phyloP scores from a whole-genome alignment of 1,284 basidiomycete species.

The Cutaneotrichosporon sp. region DNA sequence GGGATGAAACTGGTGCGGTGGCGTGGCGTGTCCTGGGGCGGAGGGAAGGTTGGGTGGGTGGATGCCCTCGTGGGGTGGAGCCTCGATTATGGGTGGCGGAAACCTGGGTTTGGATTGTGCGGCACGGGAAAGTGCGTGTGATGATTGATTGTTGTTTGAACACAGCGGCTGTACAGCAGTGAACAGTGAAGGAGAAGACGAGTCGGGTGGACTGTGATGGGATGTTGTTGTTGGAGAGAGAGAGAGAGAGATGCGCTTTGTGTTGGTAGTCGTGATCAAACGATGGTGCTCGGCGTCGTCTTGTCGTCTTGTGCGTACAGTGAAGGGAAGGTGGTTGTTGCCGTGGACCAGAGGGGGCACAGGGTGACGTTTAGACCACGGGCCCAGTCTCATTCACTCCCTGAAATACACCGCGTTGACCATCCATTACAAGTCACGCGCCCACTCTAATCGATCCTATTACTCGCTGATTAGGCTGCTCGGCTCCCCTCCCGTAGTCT shows the following conservation, averaged over 20 bases:
- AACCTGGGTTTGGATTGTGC: background rate
- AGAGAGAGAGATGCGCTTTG: no score
- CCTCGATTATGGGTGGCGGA: background rate
- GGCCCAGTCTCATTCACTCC: background rate
- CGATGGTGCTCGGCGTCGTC: no score
- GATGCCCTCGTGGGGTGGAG: background rate
- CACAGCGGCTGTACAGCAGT: no score
- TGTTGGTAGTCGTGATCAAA: no score
- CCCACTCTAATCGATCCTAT: background rate
- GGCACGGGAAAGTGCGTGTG: background rate
- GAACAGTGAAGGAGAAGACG: no score
- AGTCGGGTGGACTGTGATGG: no score
- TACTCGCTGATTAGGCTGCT: background rate
- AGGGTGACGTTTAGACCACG: background rate
- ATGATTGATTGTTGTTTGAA: background rate
- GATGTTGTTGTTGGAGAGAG: no score
- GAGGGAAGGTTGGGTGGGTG: background rate
- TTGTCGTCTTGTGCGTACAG: no score
- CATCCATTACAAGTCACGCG: background rate
- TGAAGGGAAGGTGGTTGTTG: background rate
- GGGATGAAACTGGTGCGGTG: constrained; percentile 11
- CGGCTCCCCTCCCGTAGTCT: background rate
- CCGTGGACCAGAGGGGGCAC: no score
- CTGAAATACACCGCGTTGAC: background rate
- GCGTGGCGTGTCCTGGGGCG: background rate